phyloP scores from a whole-genome alignment of 2,329 filamentous ascomycete species.

The Fusarium sp. region DNA sequence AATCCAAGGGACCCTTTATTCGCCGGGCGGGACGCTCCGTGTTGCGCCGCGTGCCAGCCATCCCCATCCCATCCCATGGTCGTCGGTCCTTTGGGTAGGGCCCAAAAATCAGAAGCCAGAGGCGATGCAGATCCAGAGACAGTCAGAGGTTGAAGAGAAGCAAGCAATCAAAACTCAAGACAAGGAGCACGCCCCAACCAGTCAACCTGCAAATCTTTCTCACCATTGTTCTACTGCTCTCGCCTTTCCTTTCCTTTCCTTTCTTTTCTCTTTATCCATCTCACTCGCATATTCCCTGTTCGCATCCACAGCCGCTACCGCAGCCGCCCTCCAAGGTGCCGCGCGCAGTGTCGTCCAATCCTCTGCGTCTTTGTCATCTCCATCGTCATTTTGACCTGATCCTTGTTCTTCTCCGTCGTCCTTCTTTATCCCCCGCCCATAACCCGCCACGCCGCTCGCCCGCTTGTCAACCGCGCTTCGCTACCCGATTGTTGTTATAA shows the following conservation, averaged over 20 bases:
- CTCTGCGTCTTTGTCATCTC: slow-evolving; percentile 34
- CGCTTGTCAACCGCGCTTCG: slow-evolving; percentile 16
- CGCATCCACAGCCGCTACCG: slow-evolving; percentile 12
- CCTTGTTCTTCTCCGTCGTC: slow-evolving; percentile 33
- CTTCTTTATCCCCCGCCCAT: slow-evolving; percentile 33
- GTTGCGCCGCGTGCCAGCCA: slow-evolving; percentile 41
- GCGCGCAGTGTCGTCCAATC: slow-evolving; percentile 22
- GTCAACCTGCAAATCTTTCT: slow-evolving; percentile 26
- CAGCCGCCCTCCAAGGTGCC: not conserved
- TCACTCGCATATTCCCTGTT: not conserved
- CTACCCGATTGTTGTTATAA: slow-evolving; percentile 17
- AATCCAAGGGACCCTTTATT: slow-evolving; percentile 33
- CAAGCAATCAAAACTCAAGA: slow-evolving; percentile 33
- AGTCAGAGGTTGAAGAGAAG: slow-evolving; percentile 30
- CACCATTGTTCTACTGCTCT: slow-evolving; percentile 10
- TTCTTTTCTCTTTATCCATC: not conserved
- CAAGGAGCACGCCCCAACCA: slow-evolving; percentile 33
- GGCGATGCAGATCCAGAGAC: slow-evolving; percentile 39
- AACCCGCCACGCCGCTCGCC: slow-evolving; percentile 34
- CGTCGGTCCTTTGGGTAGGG: slow-evolving; percentile 13
- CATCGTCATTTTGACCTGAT: slow-evolving; percentile 40
- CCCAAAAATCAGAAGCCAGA: slow-evolving; percentile 29
- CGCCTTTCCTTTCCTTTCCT: not conserved
- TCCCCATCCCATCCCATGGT: slow-evolving; percentile 7
- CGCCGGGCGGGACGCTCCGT: slow-evolving; percentile 39